Evolutionary conservation across 2,329 filamentous ascomycete species (phyloP).

Genomic region (Alternaria sp.): DNA sequence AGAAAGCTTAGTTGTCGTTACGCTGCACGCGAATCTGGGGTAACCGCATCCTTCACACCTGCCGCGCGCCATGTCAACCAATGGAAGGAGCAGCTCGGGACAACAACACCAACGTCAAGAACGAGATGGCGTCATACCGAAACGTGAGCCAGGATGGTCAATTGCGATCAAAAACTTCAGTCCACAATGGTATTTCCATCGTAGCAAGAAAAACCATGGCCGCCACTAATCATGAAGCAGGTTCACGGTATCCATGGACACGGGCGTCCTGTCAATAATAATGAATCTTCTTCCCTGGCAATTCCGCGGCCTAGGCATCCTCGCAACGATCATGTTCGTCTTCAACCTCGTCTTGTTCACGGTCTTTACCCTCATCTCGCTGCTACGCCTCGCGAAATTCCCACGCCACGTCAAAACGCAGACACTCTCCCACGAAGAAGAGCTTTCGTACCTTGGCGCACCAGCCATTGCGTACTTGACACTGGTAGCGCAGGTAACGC

Average conservation of each 20-base stretch:
- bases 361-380: conserved; percentile 17
- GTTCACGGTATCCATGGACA: conserved; percentile 58
- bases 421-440: conserved; percentile 69
- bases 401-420: conserved; percentile 15
- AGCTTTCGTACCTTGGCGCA: conserved; percentile 69
- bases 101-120: background rate
- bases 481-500: conserved; percentile 70
- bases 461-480: conserved; percentile 67
- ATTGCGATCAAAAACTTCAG: conserved; percentile 30
- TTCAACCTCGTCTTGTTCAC: conserved; percentile 27
- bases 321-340: conserved; percentile 27
- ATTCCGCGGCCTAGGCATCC: conserved; percentile 56
- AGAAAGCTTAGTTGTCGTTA: background rate
- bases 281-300: conserved; percentile 67
- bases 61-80: background rate
- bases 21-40: background rate
- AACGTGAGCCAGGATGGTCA: conserved; percentile 19
- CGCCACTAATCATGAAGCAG: conserved; percentile 7
- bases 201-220: background rate
- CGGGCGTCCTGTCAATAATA: conserved; percentile 66
- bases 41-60: background rate
- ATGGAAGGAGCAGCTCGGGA: background rate
- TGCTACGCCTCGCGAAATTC: conserved; percentile 14
- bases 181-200: conserved; percentile 20
- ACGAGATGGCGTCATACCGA: background rate